Evolutionary conservation across 106 monocot species (phyloP).

Genomic region (Chionographis japonica): DNA sequence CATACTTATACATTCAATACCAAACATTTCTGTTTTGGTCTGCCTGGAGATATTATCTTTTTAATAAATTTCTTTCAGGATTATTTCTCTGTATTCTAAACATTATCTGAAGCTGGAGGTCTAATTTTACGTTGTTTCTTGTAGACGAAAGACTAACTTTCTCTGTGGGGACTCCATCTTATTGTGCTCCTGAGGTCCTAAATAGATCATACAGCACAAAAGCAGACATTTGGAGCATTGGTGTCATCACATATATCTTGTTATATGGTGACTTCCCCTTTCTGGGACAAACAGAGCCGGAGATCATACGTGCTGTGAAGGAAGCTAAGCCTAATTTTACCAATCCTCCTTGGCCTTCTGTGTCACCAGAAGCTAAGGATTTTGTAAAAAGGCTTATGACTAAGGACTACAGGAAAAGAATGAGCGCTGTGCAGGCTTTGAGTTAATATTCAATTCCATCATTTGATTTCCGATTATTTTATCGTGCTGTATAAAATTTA

Average conservation of each 20-base stretch:
- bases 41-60: no score
- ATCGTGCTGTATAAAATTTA: background rate
- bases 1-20: constrained; percentile 31
- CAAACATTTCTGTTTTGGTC: background rate
- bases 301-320: constrained; percentile 78
- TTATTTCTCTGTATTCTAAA: background rate
- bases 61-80: no score
- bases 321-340: constrained; percentile 79
- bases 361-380: constrained; percentile 77
- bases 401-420: constrained; percentile 86
- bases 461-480: background rate
- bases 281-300: constrained; percentile 85
- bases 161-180: constrained; percentile 90
- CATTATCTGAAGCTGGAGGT: background rate
- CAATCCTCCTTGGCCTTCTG: constrained; percentile 66
- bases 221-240: constrained; percentile 91
- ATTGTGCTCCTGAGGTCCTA: constrained; percentile 93
- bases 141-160: constrained; percentile 84
- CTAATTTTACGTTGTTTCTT: background rate
- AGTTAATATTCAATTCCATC: constrained; percentile 23
- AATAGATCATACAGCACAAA: constrained; percentile 80
- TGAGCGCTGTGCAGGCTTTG: constrained; percentile 75
- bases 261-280: constrained; percentile 86
- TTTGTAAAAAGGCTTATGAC: constrained; percentile 82
- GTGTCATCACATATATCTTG: constrained; percentile 88